Percentiles rank a stretch among this genome's conserved stretches.
These are phyloP conservation scores for Yamadazyma triangularis DNA, from an alignment of 1,139 yeast species.

Conservation along the genomic window DNA sequence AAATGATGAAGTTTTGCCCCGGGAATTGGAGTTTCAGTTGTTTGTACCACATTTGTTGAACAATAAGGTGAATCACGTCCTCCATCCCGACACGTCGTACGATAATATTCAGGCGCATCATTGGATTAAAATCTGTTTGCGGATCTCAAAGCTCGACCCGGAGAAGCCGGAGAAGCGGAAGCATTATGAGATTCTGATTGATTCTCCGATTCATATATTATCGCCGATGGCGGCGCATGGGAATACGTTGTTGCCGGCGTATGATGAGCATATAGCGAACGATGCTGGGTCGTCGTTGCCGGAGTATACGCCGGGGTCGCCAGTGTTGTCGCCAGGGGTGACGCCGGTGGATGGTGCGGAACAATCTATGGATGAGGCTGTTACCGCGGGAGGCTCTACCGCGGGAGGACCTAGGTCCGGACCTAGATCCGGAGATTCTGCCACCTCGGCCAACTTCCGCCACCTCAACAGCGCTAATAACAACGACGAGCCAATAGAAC, in stretches of 20 bases:
- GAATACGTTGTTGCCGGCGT: slow-evolving; percentile 62
- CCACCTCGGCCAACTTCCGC: slow-evolving; percentile 18
- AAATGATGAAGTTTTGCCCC: slow-evolving; percentile 35
- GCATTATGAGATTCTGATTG: slow-evolving; percentile 88
- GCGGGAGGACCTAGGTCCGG: slow-evolving; percentile 9
- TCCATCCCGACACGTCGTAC: slow-evolving; percentile 83
- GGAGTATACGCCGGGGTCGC: slow-evolving; percentile 18
- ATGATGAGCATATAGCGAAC: slow-evolving; percentile 36
- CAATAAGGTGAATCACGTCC: slow-evolving; percentile 34
- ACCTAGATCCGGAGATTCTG: slow-evolving; percentile 1
- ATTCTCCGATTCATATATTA: slow-evolving; percentile 80
- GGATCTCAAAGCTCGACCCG: slow-evolving; percentile 64
- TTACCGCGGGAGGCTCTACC: slow-evolving; percentile 12
- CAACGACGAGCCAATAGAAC: slow-evolving; percentile 37
- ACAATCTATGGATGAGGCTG: slow-evolving; percentile 35
- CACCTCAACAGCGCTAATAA: slow-evolving; percentile 23
- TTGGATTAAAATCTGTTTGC: slow-evolving; percentile 84
- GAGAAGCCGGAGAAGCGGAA: slow-evolving; percentile 59
- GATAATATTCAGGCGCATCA: slow-evolving; percentile 81
- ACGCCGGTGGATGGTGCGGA: slow-evolving; percentile 37
- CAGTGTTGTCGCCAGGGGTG: slow-evolving; percentile 55
- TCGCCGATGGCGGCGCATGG: slow-evolving; percentile 67
- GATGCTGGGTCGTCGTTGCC: slow-evolving; percentile 16
- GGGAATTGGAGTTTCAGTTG: slow-evolving; percentile 80
- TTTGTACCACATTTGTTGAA: slow-evolving; percentile 65